Evolutionary conservation across 306 rosid genomes (phyloP).

Genomic region (Trifolium pratense): DNA sequence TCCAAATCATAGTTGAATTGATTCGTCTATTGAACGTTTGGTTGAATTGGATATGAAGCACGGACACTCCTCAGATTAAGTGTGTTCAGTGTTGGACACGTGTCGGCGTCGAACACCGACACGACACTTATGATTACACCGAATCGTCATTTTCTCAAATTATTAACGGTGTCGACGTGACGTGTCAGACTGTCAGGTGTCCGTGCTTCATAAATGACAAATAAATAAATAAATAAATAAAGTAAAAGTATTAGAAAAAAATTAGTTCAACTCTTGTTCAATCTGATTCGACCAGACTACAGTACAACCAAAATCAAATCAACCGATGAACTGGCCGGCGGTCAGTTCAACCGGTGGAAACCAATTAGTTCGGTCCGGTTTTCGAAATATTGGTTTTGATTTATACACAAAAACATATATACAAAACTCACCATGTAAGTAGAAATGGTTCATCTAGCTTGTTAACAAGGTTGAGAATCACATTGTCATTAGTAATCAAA

Average conservation of each 20-base stretch:
- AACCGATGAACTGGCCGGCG: background rate
- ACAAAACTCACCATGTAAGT: conserved; percentile 76
- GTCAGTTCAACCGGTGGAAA: background rate
- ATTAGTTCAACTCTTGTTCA: too few relatives aligned
- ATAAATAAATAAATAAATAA: too few relatives aligned
- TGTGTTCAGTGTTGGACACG: too few relatives aligned
- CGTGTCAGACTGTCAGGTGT: too few relatives aligned
- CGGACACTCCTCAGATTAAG: too few relatives aligned
- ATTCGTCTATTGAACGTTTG: background rate
- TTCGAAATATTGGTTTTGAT: background rate
- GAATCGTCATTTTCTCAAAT: too few relatives aligned
- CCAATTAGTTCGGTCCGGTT: background rate
- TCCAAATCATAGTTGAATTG: background rate
- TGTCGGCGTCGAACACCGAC: too few relatives aligned
- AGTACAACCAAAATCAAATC: background rate
- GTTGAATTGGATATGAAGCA: too few relatives aligned
- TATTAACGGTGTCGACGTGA: too few relatives aligned
- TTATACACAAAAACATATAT: background rate
- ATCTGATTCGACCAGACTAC: background rate
- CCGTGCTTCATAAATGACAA: too few relatives aligned
- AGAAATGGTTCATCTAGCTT: conserved; percentile 88
- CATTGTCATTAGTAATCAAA: conserved; percentile 84
- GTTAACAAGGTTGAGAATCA: conserved; percentile 87
- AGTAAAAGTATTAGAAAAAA: background rate
- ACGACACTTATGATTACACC: too few relatives aligned